Conservation (phyloP, 1,284 basidiomycete genomes). For the Malassezia sp. region DNA sequence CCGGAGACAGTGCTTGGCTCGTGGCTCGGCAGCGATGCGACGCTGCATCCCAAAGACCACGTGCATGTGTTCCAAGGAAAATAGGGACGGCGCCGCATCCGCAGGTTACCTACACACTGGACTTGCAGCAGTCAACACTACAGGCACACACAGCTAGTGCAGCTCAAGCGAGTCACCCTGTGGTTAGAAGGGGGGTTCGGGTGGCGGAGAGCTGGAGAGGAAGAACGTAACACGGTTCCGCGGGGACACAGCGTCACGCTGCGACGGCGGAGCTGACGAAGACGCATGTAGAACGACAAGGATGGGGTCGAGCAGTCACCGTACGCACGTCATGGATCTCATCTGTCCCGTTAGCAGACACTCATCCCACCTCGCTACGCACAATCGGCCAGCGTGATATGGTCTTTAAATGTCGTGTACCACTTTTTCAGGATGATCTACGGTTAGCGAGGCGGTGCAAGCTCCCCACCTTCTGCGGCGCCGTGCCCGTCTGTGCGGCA, state of each 20-base stretch:
- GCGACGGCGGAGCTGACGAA: too few relatives aligned
- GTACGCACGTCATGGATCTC: conserved; percentile 16
- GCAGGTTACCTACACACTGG: neutral
- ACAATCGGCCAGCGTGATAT: conserved; percentile 78
- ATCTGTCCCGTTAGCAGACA: conserved; percentile 5
- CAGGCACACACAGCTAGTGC: conserved; percentile 2
- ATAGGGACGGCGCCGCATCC: neutral
- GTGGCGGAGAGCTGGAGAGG: neutral
- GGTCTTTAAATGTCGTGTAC: conserved; percentile 49
- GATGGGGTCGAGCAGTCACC: too few relatives aligned
- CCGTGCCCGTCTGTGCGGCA: conserved; percentile 87
- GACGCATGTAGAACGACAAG: too few relatives aligned
- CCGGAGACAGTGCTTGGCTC: conserved; percentile 2
- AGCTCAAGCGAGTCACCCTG: conserved; percentile 16
- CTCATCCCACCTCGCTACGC: too few relatives aligned
- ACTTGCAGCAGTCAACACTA: neutral
- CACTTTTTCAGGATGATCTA: conserved; percentile 97
- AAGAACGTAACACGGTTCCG: neutral
- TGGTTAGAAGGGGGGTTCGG: too few relatives aligned
- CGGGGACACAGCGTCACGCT: too few relatives aligned
- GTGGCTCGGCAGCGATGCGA: conserved; percentile 11
- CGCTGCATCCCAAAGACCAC: conserved; percentile 13
- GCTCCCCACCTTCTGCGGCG: conserved; percentile 49
- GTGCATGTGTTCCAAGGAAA: conserved; percentile 3
- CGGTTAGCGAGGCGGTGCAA: conserved; percentile 35